Conservation (phyloP, 2,329 filamentous ascomycete species). For the Lachnellula arida region DNA sequence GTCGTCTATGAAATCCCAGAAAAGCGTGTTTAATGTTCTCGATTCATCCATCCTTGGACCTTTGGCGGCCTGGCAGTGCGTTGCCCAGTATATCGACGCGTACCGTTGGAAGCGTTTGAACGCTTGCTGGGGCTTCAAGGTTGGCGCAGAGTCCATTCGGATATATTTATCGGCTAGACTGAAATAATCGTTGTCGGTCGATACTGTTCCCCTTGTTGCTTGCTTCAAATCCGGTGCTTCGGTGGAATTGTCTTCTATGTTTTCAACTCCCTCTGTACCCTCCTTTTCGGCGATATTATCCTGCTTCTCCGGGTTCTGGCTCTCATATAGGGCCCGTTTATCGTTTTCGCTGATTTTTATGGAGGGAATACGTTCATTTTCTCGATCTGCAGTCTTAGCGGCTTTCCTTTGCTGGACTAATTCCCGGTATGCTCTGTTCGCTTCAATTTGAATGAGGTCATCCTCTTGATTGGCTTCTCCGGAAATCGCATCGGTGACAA, state of each 20-base stretch:
- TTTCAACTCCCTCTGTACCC: no score
- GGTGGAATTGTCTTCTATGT: no score
- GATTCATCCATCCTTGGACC: constrained; percentile 4
- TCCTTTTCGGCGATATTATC: no score
- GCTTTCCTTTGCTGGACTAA: constrained; percentile 43
- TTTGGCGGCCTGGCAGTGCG: constrained; percentile 8
- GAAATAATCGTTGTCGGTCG: constrained; percentile 44
- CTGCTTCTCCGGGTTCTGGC: no score
- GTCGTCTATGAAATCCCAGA: constrained; percentile 6
- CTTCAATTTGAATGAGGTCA: constrained; percentile 44
- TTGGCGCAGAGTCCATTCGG: background rate
- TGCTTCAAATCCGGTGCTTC: no score
- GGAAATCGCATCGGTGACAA: no score
- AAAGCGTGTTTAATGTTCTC: background rate
- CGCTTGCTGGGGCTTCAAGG: constrained; percentile 3
- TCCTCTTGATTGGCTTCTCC: constrained; percentile 28
- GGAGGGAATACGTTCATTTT: no score
- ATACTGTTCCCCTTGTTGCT: no score
- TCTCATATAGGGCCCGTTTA: no score
- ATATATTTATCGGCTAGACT: constrained; percentile 2
- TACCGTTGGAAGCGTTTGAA: constrained; percentile 13
- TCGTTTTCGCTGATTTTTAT: no score
- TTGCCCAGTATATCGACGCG: constrained; percentile 11
- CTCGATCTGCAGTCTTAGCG: constrained; percentile 37
- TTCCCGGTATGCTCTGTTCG: constrained; percentile 50